Percentiles rank a stretch among this genome's conserved stretches.
These are phyloP conservation scores for Rhodotorula toruloides DNA, from an alignment of 768 basidiomycete genomes.

Conservation along the genomic window DNA sequence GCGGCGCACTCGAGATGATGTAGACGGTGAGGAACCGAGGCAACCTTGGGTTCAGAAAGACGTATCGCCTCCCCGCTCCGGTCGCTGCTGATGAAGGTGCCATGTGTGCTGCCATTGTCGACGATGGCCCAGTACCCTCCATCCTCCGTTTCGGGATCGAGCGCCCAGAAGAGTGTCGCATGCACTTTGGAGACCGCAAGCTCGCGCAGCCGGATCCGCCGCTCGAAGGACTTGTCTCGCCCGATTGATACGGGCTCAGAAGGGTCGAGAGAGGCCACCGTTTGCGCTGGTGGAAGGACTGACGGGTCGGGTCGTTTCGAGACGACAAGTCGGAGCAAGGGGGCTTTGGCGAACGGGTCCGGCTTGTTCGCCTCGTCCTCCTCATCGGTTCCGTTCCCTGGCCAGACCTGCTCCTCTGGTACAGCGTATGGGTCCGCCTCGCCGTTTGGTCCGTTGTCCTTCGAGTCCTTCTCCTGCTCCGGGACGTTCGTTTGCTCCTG, in stretches of 20 bases:
- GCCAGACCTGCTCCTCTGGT: conserved; percentile 33
- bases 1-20: conserved; percentile 33
- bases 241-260: conserved; percentile 66
- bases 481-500: not conserved
- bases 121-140: conserved; percentile 63
- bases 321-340: conserved; percentile 37
- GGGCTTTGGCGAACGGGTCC: conserved; percentile 11
- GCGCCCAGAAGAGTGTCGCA: conserved; percentile 64
- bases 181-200: conserved; percentile 79
- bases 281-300: conserved; percentile 6
- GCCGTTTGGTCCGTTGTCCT: not conserved
- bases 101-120: conserved; percentile 81
- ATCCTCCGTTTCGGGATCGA: conserved; percentile 1
- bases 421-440: not conserved
- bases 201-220: conserved; percentile 70
- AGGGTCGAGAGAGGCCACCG: conserved; percentile 59
- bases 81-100: conserved; percentile 57
- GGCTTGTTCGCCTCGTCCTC: not conserved
- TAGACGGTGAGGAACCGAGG: conserved; percentile 3
- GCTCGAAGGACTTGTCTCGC: conserved; percentile 57
- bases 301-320: not conserved
- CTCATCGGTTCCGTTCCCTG: conserved; percentile 1
- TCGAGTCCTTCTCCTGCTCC: not conserved
- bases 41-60: conserved; percentile 18
- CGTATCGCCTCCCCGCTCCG: conserved; percentile 1